A percentile compares a stretch with the other conserved stretches of the same genome.
Conservation (phyloP, 345 rosid species). For the Eucalyptus cloeziana region DNA sequence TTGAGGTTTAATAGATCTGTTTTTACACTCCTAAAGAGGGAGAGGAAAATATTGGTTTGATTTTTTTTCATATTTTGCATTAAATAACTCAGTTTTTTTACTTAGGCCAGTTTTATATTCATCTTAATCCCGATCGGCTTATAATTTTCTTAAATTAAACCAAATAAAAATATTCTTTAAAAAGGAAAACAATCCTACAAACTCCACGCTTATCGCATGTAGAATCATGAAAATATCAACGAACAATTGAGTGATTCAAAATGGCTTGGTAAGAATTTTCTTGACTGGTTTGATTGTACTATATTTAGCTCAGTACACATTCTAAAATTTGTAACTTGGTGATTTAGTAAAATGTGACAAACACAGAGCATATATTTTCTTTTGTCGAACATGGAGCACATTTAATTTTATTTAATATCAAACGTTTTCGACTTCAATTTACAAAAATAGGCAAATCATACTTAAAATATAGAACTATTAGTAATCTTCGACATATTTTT, state of each 20-base stretch:
- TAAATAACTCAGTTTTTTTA: too few species aligned
- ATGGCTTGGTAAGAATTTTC: accelerated
- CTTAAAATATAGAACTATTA: not conserved
- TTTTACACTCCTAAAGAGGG: not conserved
- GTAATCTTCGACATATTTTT: accelerated
- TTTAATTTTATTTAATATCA: not conserved
- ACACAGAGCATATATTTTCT: accelerated
- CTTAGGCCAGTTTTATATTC: too few species aligned
- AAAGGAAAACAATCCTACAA: not conserved
- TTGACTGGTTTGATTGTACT: accelerated
- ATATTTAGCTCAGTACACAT: accelerated
- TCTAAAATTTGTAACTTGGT: too few species aligned
- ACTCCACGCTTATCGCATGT: accelerated
- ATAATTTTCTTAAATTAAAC: too few species aligned
- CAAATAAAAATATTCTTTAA: accelerated
- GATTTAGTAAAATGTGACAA: not conserved
- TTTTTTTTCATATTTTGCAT: accelerated
- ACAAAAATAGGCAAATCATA: accelerated
- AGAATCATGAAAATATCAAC: not conserved
- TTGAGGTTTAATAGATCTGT: not conserved
- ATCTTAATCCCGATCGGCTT: accelerated
- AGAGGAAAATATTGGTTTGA: not conserved
- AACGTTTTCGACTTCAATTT: not conserved
- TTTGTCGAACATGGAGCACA: accelerated
- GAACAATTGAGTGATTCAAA: accelerated